Conservation (phyloP, 2,329 filamentous ascomycete genomes). For the Fusarium sp. region DNA sequence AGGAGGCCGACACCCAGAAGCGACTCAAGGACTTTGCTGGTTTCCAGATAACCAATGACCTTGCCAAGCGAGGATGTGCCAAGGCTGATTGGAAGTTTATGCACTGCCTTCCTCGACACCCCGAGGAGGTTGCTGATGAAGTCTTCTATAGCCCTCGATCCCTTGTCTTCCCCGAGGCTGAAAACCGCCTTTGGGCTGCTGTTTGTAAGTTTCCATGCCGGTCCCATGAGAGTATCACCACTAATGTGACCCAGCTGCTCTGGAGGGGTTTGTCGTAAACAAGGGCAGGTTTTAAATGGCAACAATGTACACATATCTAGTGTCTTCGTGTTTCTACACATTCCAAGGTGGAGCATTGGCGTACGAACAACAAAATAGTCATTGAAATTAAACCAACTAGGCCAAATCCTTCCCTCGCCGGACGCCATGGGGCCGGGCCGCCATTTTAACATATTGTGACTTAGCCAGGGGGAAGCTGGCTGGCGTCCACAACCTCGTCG, state of each 20-base stretch:
- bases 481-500: conserved; percentile 94
- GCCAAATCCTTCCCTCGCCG: conserved; percentile 48
- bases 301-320: conserved; percentile 8
- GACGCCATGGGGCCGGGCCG: conserved; percentile 45
- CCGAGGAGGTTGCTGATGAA: conserved; percentile 93
- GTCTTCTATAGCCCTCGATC: conserved; percentile 92
- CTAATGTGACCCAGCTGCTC: conserved; percentile 67
- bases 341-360: conserved; percentile 39
- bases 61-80: conserved; percentile 88
- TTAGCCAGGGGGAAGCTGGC: conserved; percentile 92
- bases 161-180: conserved; percentile 92
- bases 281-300: conserved; percentile 78
- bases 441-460: conserved; percentile 31
- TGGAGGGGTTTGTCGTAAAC: conserved; percentile 95
- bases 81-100: conserved; percentile 96
- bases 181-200: conserved; percentile 94
- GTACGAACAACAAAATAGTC: conserved; percentile 48
- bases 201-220: conserved; percentile 70
- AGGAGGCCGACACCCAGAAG: conserved; percentile 87
- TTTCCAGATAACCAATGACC: conserved; percentile 90
- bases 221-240: background rate
- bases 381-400: conserved; percentile 49
- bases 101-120: conserved; percentile 95
- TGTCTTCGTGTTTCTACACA: conserved; percentile 33
- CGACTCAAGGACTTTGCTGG: conserved; percentile 86